Evolutionary conservation across 768 basidiomycete species (phyloP), one percentile per base, ranked within the genome.

Genomic region (Lentinula sp.): DNA sequence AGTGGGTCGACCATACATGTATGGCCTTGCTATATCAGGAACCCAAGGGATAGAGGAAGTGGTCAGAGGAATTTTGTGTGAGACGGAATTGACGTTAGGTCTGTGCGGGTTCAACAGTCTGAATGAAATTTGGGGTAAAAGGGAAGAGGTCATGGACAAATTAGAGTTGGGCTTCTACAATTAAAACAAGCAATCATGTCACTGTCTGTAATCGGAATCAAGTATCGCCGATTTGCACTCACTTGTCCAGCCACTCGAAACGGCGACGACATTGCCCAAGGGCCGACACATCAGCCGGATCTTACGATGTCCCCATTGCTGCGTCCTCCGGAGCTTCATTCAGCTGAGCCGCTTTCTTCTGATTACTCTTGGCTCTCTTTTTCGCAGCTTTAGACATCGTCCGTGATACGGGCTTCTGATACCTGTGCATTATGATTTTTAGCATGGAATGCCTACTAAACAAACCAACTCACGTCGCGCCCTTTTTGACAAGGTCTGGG

Each of bases 301-400:
- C 32, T 18, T 12, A 56, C 10, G 37, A 43, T 18, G 55, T 28
- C 15, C 33, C 55, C 41, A 43, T 32, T 28, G 12, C 42, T 41
- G 55, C 55, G 32, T 28, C 28, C 4, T 28, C 41, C 15, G 41
- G 13, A 23, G 18, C 57, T 18, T 39, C 45, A n/a, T 23, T 33
- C 28, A 28, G 23, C 20, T 60, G 35, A 6, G 39, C 46, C 66
- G 67, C 70, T 64, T 77, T 77, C 64, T 70, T 72, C 61, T 65
- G 63, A 69, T 71, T 71, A 66, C 78, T 83, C 68, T 79, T 85
- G 61, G 79, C 76, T 51, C 87, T 77, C 12, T 73, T 73, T 68
- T 82, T 84, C 0, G 87, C 84, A 2, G 83, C 77, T 63, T 80
- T 88, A 28, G 84, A 80, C 50, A 88, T 66, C 62, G 77, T 80